phyloP scores from a whole-genome alignment of 108 stramenopile species.

The Cyclotella atomus region DNA sequence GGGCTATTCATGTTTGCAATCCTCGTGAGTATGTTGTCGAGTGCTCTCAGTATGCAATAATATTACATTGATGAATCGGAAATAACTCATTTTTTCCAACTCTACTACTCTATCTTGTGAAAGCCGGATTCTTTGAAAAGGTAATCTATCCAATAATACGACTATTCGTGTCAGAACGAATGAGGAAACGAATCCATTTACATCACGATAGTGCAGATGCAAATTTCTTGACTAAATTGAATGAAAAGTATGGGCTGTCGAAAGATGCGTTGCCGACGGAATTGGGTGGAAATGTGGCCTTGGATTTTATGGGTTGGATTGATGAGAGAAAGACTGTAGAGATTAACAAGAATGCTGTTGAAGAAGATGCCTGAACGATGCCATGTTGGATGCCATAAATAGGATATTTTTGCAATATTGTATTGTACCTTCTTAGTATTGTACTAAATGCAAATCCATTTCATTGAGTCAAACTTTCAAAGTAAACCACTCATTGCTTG shows the following conservation, averaged over 20 bases:
- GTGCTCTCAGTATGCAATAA: no score
- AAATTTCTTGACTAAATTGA: constrained; percentile 48
- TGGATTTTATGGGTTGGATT: constrained; percentile 47
- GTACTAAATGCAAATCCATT: neutral
- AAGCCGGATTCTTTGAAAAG: constrained; percentile 30
- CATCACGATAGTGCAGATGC: constrained; percentile 50
- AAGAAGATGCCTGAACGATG: neutral
- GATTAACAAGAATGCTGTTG: neutral
- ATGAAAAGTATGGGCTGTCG: constrained; percentile 47
- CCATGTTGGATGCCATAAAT: no score
- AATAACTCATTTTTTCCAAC: neutral
- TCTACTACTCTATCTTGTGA: neutral
- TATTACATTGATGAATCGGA: no score
- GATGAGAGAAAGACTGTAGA: constrained; percentile 18
- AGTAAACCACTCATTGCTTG: neutral
- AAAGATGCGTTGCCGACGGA: constrained; percentile 51
- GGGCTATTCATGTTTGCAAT: constrained; percentile 61
- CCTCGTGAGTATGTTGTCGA: constrained; percentile 23
- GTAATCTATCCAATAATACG: constrained; percentile 61
- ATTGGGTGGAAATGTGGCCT: constrained; percentile 50
- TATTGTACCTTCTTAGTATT: neutral
- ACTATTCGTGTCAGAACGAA: constrained; percentile 50
- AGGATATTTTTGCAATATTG: no score
- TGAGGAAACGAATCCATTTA: constrained; percentile 55
- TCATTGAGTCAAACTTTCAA: neutral